These are phyloP conservation scores for Fomitopsis palustris DNA, from an alignment of 1,284 basidiomycete genomes.

Conservation along the genomic window DNA sequence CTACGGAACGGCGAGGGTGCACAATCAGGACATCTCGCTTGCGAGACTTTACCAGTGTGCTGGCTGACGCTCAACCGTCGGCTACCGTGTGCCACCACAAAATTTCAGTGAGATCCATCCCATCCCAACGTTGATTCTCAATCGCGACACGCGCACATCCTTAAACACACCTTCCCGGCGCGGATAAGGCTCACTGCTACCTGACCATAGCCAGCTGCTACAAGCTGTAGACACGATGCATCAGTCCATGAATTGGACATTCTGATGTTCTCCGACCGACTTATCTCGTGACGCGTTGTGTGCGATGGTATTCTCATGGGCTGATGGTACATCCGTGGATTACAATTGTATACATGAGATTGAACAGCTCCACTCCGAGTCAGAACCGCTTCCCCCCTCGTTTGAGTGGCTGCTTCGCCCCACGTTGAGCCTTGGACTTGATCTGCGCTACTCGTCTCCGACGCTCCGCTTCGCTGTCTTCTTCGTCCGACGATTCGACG, in stretches of 20 bases:
- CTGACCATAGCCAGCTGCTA: background rate
- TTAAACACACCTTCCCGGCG: no score
- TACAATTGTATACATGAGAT: background rate
- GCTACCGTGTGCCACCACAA: background rate
- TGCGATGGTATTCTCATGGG: constrained; percentile 6
- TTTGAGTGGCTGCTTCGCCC: constrained; percentile 68
- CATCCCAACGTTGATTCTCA: background rate
- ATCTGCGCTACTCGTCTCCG: constrained; percentile 37
- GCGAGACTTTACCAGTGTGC: background rate
- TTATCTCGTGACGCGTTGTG: background rate
- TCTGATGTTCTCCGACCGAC: background rate
- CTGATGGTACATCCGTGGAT: constrained; percentile 3
- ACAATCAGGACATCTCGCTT: background rate
- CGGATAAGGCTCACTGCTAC: background rate
- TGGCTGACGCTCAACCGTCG: background rate
- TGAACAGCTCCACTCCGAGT: constrained; percentile 11
- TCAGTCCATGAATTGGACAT: background rate
- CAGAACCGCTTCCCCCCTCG: constrained; percentile 70
- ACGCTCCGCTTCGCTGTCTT: constrained; percentile 53
- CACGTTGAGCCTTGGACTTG: constrained; percentile 36
- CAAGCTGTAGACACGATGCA: constrained; percentile 5
- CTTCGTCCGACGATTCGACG: constrained; percentile 39
- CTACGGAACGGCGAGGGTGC: background rate
- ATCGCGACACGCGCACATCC: no score
- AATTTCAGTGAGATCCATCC: no score